Percentiles rank a stretch among this genome's conserved stretches.
Conservation (phyloP, 2,329 filamentous ascomycete species). For the Ceratocystis colombiana region DNA sequence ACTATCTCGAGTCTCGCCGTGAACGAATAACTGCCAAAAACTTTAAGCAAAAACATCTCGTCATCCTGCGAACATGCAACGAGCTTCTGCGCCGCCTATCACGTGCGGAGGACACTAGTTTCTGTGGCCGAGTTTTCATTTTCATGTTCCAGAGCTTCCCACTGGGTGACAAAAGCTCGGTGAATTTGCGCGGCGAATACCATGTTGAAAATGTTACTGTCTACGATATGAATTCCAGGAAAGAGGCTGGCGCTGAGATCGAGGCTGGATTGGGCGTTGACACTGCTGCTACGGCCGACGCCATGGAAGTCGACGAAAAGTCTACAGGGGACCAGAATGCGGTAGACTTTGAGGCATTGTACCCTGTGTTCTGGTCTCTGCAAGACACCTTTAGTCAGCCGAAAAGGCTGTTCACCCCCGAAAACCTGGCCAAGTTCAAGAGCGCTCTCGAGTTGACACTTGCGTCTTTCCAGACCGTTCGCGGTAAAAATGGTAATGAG, state of each 20-base stretch:
- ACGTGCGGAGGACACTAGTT: conserved; percentile 92
- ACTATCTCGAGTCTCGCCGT: conserved; percentile 86
- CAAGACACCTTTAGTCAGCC: conserved; percentile 90
- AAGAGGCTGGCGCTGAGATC: conserved; percentile 26
- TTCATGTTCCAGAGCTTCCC: conserved; percentile 98
- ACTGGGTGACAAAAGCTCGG: conserved; percentile 89
- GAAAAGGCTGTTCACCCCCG: conserved; percentile 63
- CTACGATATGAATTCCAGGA: conserved; percentile 52
- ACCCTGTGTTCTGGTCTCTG: conserved; percentile 87
- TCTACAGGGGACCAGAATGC: conserved; percentile 33
- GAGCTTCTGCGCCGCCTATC: conserved; percentile 87
- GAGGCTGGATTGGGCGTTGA: conserved; percentile 27
- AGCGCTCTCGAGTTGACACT: conserved; percentile 59
- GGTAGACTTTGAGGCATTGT: conserved; percentile 58
- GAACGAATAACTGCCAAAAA: conserved; percentile 75
- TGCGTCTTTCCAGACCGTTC: conserved; percentile 44
- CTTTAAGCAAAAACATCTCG: conserved; percentile 72
- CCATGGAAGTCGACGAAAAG: conserved; percentile 56
- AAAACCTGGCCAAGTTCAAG: conserved; percentile 71
- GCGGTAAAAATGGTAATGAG: conserved; percentile 42
- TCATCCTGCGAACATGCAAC: conserved; percentile 90
- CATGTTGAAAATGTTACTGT: conserved; percentile 89
- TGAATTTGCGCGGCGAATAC: conserved; percentile 91
- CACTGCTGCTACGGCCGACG: conserved; percentile 34
- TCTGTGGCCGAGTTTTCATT: conserved; percentile 95